Evolutionary conservation across 2,329 filamentous ascomycete species (phyloP).

Genomic region (Atkinsonella hypoxylon): DNA sequence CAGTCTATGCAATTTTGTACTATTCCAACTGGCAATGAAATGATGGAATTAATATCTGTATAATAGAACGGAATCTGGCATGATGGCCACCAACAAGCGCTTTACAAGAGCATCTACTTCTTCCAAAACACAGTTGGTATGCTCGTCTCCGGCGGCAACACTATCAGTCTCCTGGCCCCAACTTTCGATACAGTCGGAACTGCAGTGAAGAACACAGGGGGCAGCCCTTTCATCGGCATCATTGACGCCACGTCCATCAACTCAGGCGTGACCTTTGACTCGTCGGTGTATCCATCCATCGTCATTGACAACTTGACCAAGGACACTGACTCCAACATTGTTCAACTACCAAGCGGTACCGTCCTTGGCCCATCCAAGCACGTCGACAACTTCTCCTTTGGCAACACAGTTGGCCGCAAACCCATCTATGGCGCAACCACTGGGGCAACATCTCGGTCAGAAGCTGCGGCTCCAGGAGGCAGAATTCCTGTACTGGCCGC

Average conservation of each 20-base stretch:
- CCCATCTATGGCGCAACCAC: slow-evolving; percentile 26
- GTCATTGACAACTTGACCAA: slow-evolving; percentile 31
- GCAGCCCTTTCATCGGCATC: slow-evolving; percentile 27
- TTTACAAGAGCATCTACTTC: slow-evolving; percentile 32
- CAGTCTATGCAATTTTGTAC: neutral
- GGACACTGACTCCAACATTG: slow-evolving; percentile 25
- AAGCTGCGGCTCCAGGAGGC: slow-evolving; percentile 24
- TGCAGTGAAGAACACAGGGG: slow-evolving; percentile 24
- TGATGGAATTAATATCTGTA: neutral
- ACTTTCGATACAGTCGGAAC: slow-evolving; percentile 28
- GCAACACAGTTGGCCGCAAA: slow-evolving; percentile 27
- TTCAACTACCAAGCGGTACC: slow-evolving; percentile 19
- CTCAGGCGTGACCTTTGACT: slow-evolving; percentile 27
- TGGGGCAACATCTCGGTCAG: slow-evolving; percentile 20
- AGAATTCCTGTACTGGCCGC: slow-evolving; percentile 24
- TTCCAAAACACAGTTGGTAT: slow-evolving; percentile 27
- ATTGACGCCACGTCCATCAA: slow-evolving; percentile 29
- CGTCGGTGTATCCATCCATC: slow-evolving; percentile 26
- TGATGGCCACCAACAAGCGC: slow-evolving; percentile 30
- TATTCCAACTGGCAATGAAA: neutral
- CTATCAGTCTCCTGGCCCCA: slow-evolving; percentile 27
- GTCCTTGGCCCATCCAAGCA: slow-evolving; percentile 18
- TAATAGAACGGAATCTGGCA: slow-evolving; percentile 30
- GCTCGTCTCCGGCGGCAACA: slow-evolving; percentile 20
- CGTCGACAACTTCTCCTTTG: slow-evolving; percentile 29